phyloP scores from a whole-genome alignment of 2,329 filamentous ascomycete genomes.

The Ceratocystiopsis sp. region DNA sequence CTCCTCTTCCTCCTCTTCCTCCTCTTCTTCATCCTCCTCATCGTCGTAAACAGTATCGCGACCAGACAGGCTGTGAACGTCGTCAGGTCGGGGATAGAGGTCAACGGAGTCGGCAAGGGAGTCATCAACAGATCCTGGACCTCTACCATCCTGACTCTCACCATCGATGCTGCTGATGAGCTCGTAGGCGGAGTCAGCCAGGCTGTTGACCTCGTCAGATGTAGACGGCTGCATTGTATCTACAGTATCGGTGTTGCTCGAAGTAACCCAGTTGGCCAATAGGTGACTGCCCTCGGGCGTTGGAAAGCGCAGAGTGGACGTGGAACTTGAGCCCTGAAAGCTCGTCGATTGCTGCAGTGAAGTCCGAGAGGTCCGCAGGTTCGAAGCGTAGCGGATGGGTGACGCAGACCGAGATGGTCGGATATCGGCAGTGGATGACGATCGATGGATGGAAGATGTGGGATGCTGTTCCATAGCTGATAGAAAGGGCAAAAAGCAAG shows the following conservation, averaged over 20 bases:
- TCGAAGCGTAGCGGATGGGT: no score
- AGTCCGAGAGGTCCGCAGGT: slow-evolving; percentile 1
- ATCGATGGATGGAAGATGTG: no score
- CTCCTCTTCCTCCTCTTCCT: slow-evolving; percentile 24
- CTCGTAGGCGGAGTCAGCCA: slow-evolving; percentile 40
- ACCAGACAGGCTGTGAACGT: slow-evolving; percentile 16
- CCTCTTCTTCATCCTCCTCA: slow-evolving; percentile 17
- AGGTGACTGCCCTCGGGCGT: slow-evolving; percentile 35
- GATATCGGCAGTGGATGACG: no score
- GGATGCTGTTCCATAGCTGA: no score
- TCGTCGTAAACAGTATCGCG: slow-evolving; percentile 29
- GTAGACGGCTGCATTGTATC: slow-evolving; percentile 20
- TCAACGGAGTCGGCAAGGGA: slow-evolving; percentile 16
- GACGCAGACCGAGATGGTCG: no score
- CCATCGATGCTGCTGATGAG: slow-evolving; percentile 35
- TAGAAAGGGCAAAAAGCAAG: no score
- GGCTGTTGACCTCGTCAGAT: slow-evolving; percentile 27
- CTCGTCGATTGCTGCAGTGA: slow-evolving; percentile 14
- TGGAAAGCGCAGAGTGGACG: slow-evolving; percentile 38
- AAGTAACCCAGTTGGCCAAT: slow-evolving; percentile 42
- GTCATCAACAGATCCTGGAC: slow-evolving; percentile 26
- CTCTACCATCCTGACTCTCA: slow-evolving; percentile 32
- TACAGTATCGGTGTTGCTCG: slow-evolving; percentile 30
- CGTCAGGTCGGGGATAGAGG: slow-evolving; percentile 12
- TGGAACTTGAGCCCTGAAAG: slow-evolving; percentile 14